Percentiles rank a stretch among this genome's conserved stretches.
phyloP scores from a whole-genome alignment of 306 rosid genomes.

The Vigna unguiculata region DNA sequence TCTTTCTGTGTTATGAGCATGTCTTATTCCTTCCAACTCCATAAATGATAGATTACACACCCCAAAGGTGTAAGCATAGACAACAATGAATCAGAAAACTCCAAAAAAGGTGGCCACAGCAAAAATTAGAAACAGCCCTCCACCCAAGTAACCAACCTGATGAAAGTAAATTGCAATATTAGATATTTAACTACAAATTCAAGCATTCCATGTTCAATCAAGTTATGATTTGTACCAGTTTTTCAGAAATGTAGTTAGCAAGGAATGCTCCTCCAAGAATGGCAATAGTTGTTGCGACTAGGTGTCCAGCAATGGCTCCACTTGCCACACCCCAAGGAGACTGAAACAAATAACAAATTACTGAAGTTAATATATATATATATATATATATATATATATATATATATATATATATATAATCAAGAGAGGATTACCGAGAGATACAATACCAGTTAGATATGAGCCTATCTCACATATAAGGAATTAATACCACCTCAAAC shows the following conservation, averaged over 20 bases:
- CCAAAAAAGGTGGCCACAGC: constrained; percentile 90
- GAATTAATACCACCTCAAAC: no score
- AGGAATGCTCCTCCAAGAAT: constrained; percentile 93
- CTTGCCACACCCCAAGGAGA: constrained; percentile 99
- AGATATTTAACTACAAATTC: constrained; percentile 24
- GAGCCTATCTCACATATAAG: no score
- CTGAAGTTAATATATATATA: constrained; percentile 19
- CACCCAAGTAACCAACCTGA: constrained; percentile 97
- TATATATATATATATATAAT: no score
- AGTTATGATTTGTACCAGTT: constrained; percentile 66
- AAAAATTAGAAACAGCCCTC: constrained; percentile 81
- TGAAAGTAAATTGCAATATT: constrained; percentile 35
- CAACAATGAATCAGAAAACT: constrained; percentile 63
- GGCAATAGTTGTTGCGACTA: constrained; percentile 80
- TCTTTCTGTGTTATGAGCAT: not conserved
- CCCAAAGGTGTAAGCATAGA: not conserved
- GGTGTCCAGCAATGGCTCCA: constrained; percentile 92
- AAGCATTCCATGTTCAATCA: not conserved
- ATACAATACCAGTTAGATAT: no score
- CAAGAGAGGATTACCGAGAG: no score
- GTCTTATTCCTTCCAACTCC: constrained; percentile 19
- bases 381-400: no score
- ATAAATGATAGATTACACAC: constrained; percentile 33
- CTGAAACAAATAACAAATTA: constrained; percentile 53
- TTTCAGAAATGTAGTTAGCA: constrained; percentile 94